Evolutionary conservation across 2,329 filamentous ascomycete species (phyloP).

Genomic region (Zasmidium citrigriseum): DNA sequence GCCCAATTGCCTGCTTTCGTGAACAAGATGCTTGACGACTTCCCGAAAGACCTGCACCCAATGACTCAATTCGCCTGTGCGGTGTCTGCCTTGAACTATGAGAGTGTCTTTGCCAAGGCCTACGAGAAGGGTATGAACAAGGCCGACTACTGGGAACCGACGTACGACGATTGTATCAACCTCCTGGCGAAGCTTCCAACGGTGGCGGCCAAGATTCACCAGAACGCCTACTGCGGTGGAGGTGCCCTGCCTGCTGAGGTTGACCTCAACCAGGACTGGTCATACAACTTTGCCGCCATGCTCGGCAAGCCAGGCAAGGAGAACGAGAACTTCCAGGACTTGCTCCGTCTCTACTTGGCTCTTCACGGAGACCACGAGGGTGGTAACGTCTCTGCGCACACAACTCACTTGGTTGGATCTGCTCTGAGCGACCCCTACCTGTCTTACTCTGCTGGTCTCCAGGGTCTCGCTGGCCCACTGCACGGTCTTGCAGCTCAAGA

Average conservation of each 20-base stretch:
- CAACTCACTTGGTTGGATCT: slow-evolving; percentile 92
- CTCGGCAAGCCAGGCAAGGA: slow-evolving; percentile 85
- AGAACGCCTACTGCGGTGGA: slow-evolving; percentile 77
- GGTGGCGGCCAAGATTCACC: slow-evolving; percentile 96
- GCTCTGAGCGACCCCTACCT: slow-evolving; percentile 94
- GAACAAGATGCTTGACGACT: slow-evolving; percentile 82
- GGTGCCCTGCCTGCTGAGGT: slow-evolving; percentile 73
- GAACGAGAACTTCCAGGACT: slow-evolving; percentile 92
- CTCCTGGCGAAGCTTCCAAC: slow-evolving; percentile 94
- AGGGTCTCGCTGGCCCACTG: slow-evolving; percentile 91
- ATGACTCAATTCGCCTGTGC: slow-evolving; percentile 98
- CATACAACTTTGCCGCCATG: slow-evolving; percentile 97
- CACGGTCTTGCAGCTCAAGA: slow-evolving; percentile 95
- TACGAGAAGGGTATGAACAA: slow-evolving; percentile 92
- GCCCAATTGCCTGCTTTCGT: slow-evolving; percentile 80
- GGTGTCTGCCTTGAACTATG: slow-evolving; percentile 93
- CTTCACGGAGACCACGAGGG: slow-evolving; percentile 98
- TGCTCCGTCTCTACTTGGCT: slow-evolving; percentile 89
- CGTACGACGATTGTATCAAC: slow-evolving; percentile 92
- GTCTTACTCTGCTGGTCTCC: slow-evolving; percentile 91
- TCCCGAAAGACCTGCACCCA: slow-evolving; percentile 87
- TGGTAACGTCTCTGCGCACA: slow-evolving; percentile 93
- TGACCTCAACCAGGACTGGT: slow-evolving; percentile 89
- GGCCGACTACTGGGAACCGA: slow-evolving; percentile 98
- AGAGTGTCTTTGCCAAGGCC: slow-evolving; percentile 87